Conservation (phyloP, 805 yeast species). For the Ogataea minuta region DNA sequence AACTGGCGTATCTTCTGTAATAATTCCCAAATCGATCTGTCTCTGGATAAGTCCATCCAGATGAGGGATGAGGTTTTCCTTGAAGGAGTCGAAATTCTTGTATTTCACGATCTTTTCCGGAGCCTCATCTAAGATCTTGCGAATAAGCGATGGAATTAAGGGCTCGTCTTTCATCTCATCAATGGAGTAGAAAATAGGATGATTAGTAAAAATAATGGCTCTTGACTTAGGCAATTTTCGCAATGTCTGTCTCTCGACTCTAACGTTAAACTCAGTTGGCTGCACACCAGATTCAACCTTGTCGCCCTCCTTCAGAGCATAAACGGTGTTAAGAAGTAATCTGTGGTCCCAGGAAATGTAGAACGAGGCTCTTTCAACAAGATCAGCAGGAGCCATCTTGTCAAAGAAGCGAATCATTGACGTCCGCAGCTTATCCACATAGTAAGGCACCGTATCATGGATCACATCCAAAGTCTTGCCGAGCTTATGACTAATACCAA, state of each 20-base stretch:
- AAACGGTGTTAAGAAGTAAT: constrained; percentile 53
- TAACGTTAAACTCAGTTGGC: constrained; percentile 57
- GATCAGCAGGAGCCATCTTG: constrained; percentile 55
- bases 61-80: constrained; percentile 59
- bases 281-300: constrained; percentile 42
- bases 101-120: constrained; percentile 65
- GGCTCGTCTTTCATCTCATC: constrained; percentile 85
- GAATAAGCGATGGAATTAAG: constrained; percentile 61
- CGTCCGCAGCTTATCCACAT: constrained; percentile 57
- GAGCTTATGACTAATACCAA: constrained; percentile 57
- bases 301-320: constrained; percentile 46
- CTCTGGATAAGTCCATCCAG: constrained; percentile 55
- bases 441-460: constrained; percentile 69
- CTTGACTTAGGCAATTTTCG: constrained; percentile 61
- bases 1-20: constrained; percentile 52
- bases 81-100: constrained; percentile 55
- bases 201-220: constrained; percentile 73
- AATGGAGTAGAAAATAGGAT: constrained; percentile 73
- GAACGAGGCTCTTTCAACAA: constrained; percentile 76
- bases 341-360: constrained; percentile 73
- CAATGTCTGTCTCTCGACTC: constrained; percentile 73
- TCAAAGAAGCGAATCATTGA: constrained; percentile 76
- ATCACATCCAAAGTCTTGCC: constrained; percentile 63
- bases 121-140: constrained; percentile 62
- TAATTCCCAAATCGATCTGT: constrained; percentile 56